Evolutionary conservation across 352 stramenopile species (phyloP), one percentile per base, ranked within the genome.

Genomic region (Pythium graminicola): DNA sequence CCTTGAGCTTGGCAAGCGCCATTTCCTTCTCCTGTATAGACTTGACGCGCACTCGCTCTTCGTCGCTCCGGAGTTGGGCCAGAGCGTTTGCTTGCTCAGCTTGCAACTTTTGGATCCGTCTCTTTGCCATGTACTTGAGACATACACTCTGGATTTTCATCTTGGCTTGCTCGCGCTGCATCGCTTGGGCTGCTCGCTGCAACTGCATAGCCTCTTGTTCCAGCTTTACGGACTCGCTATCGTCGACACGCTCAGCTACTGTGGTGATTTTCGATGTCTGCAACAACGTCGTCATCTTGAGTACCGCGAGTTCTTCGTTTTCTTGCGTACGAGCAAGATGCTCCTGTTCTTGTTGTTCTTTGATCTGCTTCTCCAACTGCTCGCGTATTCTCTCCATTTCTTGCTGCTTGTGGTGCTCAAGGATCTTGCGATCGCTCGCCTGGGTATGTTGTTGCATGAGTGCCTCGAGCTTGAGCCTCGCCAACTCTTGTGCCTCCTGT

Each of bases 11-110:
- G 10, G 76, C 72, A 22, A 88, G 51, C 26, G 73, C 77, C 42
- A 87, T 57, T 50, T 90, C 79, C 32, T 90, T 83, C 22, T 85
- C 73, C 32, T 86, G 76, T 17, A 81, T 53, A 0, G 73, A 70
- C 51, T 74, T 71, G 17, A 89, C 48, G 8, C 68, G 62, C n/a
- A 77, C 50, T 7, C 74, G 63, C 52, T 88, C 67, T 35, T 87
- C 73, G 33, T 85, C 70, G 40, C 73, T 72, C 3, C 86, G 63
- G 0, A 93, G 62, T 16, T 55, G 65, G 0, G 76, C 73, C 26
- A 91, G 67, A 13, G 70, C 70, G n/a, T 46, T 60, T 2, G 62
- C 54, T 54, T 91, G 80, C 19, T 66, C 54, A 22, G 67, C 45
- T 32, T 84, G 64, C 1, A 91, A 55, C 33, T 71, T 77, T 7